phyloP scores from a whole-genome alignment of 768 basidiomycete species.

The Russula sp. region DNA sequence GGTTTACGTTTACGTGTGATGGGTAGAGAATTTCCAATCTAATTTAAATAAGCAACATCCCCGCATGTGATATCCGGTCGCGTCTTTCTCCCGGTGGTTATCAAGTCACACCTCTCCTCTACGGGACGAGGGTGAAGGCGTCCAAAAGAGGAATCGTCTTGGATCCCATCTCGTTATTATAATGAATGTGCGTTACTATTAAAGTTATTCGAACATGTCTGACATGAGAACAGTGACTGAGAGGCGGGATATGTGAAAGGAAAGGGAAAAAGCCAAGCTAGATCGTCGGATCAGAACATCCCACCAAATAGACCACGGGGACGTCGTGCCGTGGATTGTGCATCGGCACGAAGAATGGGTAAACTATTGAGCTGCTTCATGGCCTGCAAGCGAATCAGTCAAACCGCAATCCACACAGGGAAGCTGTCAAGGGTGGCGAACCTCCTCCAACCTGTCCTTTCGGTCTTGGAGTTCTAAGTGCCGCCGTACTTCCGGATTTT shows the following conservation, averaged over 20 bases:
- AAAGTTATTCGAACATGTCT: neutral
- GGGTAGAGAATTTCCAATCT: neutral
- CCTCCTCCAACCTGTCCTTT: constrained; percentile 96
- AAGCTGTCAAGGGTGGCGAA: constrained; percentile 26
- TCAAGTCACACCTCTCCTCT: too few relatives aligned
- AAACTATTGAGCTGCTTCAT: constrained; percentile 94
- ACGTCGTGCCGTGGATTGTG: constrained; percentile 63
- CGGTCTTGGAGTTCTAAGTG: constrained; percentile 94
- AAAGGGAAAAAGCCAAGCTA: neutral
- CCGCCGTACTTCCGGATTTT: constrained; percentile 81
- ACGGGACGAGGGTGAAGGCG: neutral
- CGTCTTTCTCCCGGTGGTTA: too few relatives aligned
- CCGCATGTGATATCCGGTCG: neutral
- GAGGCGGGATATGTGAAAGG: neutral
- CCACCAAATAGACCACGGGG: constrained; percentile 73
- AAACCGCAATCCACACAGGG: neutral
- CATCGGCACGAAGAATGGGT: constrained; percentile 80
- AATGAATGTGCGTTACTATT: constrained; percentile 5
- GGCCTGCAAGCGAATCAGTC: constrained; percentile 42
- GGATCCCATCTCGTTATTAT: neutral
- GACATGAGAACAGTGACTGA: neutral
- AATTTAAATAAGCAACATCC: neutral
- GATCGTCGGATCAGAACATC: constrained; percentile 44
- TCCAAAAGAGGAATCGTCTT: neutral
- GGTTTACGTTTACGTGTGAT: neutral